Base-by-base conservation (phyloP, 148 eudicot species). In the Heliosperma pusillum region DNA sequence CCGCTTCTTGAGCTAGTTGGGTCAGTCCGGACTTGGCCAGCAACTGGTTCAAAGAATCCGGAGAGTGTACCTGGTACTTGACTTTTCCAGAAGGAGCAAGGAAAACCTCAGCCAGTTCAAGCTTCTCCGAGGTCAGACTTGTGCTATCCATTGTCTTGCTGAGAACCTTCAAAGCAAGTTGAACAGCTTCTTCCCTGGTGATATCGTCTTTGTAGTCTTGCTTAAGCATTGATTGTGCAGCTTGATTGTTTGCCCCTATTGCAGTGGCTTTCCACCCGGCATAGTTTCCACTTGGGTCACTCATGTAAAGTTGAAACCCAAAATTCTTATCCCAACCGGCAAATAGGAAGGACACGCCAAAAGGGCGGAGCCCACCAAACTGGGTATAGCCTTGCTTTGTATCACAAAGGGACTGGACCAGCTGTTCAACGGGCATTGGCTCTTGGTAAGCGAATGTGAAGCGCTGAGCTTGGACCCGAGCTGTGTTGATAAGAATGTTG, bases 191-290 rank as follows among this genome's bases (percentile, higher is more conserved):
- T 72, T 93, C 98, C 74, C 98, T 79, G 7, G 81, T 76, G 59
- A 91, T 91, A 19, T 91, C 98, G 79, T 93, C 98, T 86, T 91
- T 93, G 72, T 93, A 93, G 44, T 93, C 98, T 81, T 93, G 97
- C 85, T 91, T 93, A 33, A 93, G 94, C 90, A 93, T 93, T 16
- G 98, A 93, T 61, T 91, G 97, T 27, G 98, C 98, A 0, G 97
- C 98, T 79, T 93, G 97, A 77, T 93, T 93, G 74, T 93, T 93
- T 3, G 89, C 91, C 19, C 94, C 98, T 19, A 89, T 83, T 16
- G 98, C 98, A n/a, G 93, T 90, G 16, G 98, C 98, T 76, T 93
- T 93, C 98, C 98, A 93, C 19, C 94, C 98, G 8, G 87, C 93
- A 60, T 91, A 93, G 70, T 91, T 93, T 27, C 98, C 98, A 79